Evolutionary conservation across 805 yeast genomes (phyloP), one percentile per base, ranked within the genome.

Genomic region (Myxozyma neotropica): DNA sequence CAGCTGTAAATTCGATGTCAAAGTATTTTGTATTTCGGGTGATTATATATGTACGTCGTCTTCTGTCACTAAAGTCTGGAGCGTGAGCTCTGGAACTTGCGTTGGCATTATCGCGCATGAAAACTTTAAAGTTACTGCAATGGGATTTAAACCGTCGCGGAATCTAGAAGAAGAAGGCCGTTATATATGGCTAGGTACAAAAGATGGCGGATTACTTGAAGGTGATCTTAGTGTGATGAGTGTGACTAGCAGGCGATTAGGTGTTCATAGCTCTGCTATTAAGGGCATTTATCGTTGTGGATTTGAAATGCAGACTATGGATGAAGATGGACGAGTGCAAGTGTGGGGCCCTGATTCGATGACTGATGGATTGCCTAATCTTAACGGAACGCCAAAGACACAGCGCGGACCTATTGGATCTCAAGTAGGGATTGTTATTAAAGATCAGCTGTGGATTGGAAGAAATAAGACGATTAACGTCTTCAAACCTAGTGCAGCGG

Each of bases 241-340:
- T 21, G 54, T 73, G 15, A 45, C 53, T 8, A 54, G 48, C 36
- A 68, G 59, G 36, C 66, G 74, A 12, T 27, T 59, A 2, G 67
- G 69, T 5, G 63, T 58, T 6, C 70, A 69, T 48, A 53, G 36
- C 10, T 13, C 62, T 10, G 27, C 67, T 3, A 43, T 69, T 26
- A 55, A 61, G 12, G 60, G 58, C 19, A 65, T 69, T 2, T 62
- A 63, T 40, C 36, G 65, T 6, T 59, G 59, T 44, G 66, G 62
- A 1, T 44, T 57, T 27, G 69, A 61, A 12, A 59, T 72, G 52
- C 71, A 75, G 70, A 71, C 76, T 1, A 40, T 76, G 24, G 75
- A 76, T 43, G 74, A 71, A 2, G 76, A 74, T 24, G 78, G 79
- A 1, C 69, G 72, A 44, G 52, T 75, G 1, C 70, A 70, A 52